Evolutionary conservation across 2,329 filamentous ascomycete species (phyloP), one percentile per base, ranked within the genome.

Genomic region (Xylaria sp.): DNA sequence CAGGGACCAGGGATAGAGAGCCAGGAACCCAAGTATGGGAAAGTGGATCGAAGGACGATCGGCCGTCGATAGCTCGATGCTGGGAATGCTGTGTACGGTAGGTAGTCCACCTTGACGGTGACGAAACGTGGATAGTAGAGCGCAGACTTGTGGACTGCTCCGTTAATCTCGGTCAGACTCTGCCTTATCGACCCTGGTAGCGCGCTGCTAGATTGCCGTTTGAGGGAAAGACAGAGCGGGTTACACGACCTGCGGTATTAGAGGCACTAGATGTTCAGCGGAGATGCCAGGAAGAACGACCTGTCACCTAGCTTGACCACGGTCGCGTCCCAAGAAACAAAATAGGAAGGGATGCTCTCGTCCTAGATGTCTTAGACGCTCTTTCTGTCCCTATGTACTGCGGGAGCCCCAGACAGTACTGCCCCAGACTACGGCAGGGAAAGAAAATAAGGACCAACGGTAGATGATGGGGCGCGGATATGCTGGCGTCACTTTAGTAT

Each of bases 41-140:
- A 71, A 74, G 75, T 75, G 74, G 74, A 75, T 69, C 71, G 58
- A 32, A 62, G 50, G 63, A 67, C 69, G 72, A 76, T 74, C 69
- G 59, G 69, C 72, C 32, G 37, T 66, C 54, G 65, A 70, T 67
- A 58, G 69, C 62, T 65, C 60, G 72, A 70, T 72, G 69, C 67
- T 69, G 64, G 66, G 65, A 65, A 63, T 51, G 69, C 67, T 69
- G 64, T 66, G 65, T 63, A 63, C 47, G 54, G 62, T 60, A 57
- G 51, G 51, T 65, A 68, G 70, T 60, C 68, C 61, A 64, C 48
- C 32, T 70, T 47, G 72, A 40, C 32, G 59, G 27, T 50, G 66
- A 65, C 47, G 13, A 54, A 50, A 44, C 63, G 59, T 63, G 63
- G 63, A 55, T 48, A 59, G 62, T 63, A 54, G 32, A 57, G 58